phyloP scores from a whole-genome alignment of 1,284 basidiomycete species.

The Trametes hirsuta region DNA sequence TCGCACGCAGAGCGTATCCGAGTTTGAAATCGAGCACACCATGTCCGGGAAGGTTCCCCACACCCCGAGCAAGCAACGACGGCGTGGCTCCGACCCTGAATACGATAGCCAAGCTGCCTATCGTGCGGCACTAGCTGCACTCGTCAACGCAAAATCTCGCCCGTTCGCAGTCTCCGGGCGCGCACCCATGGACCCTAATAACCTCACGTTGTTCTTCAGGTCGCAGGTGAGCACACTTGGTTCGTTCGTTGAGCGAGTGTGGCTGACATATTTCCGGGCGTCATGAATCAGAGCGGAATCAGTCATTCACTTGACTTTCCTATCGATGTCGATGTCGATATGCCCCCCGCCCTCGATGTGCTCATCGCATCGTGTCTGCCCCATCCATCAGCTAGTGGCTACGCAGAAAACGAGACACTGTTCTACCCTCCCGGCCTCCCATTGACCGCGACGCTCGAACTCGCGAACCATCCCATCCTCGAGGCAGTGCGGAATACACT shows the following conservation, averaged over 20 bases:
- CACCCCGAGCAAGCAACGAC: slow-evolving; percentile 30
- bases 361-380: slow-evolving; percentile 76
- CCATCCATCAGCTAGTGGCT: slow-evolving; percentile 55
- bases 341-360: slow-evolving; percentile 79
- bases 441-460: slow-evolving; percentile 72
- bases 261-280: slow-evolving; percentile 5
- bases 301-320: slow-evolving; percentile 82
- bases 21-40: slow-evolving; percentile 61
- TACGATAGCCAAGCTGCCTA: slow-evolving; percentile 57
- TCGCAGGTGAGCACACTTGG: slow-evolving; percentile 56
- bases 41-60: slow-evolving; percentile 32
- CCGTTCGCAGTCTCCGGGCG: slow-evolving; percentile 70
- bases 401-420: slow-evolving; percentile 58
- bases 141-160: slow-evolving; percentile 61
- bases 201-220: slow-evolving; percentile 75
- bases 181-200: slow-evolving; percentile 70
- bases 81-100: slow-evolving; percentile 39
- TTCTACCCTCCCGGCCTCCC: slow-evolving; percentile 74
- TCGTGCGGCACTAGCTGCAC: slow-evolving; percentile 55
- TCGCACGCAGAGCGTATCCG: slow-evolving; percentile 34
- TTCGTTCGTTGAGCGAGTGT: not conserved
- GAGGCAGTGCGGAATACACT: slow-evolving; percentile 71
- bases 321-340: slow-evolving; percentile 72
- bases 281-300: slow-evolving; percentile 64
- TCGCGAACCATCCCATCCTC: slow-evolving; percentile 78